A percentile compares a stretch with the other conserved stretches of the same genome.
phyloP scores from a whole-genome alignment of 345 rosid genomes.

The Geranium brycei region DNA sequence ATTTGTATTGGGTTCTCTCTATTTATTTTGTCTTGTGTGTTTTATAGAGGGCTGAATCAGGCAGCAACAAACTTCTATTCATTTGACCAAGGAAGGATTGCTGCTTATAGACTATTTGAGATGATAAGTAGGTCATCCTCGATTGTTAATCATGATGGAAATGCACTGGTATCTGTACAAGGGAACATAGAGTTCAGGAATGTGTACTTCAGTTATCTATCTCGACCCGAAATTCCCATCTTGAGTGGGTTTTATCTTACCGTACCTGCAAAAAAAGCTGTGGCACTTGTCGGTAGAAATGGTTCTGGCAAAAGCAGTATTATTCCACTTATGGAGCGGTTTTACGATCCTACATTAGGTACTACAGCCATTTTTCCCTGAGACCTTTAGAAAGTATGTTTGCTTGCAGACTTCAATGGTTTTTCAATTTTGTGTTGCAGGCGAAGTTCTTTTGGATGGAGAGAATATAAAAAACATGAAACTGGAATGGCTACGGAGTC shows the following conservation, averaged over 20 bases:
- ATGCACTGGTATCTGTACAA: conserved; percentile 39
- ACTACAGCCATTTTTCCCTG: conserved; percentile 12
- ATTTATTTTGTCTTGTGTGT: conserved; percentile 7
- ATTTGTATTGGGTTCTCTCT: background rate
- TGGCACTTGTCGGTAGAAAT: conserved; percentile 98
- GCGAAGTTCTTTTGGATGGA: conserved; percentile 97
- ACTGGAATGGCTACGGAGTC: conserved; percentile 87
- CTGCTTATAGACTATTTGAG: conserved; percentile 95
- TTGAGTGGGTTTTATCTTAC: conserved; percentile 97
- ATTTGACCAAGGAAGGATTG: conserved; percentile 98
- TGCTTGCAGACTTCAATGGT: conserved; percentile 8
- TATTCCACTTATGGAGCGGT: conserved; percentile 98
- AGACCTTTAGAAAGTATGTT: conserved; percentile 3
- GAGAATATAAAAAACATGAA: conserved; percentile 83
- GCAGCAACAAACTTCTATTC: conserved; percentile 99
- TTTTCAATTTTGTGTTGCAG: conserved; percentile 37
- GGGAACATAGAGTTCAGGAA: conserved; percentile 97
- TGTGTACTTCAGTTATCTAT: conserved; percentile 94
- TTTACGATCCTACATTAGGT: conserved; percentile 99
- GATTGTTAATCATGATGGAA: conserved; percentile 63
- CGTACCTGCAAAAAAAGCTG: conserved; percentile 88
- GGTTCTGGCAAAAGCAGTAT: conserved; percentile 99
- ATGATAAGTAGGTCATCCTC: conserved; percentile 95
- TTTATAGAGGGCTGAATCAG: conserved; percentile 82
- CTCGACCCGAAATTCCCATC: conserved; percentile 97